Evolutionary conservation across 306 rosid genomes (phyloP), one percentile per base, ranked within the genome.

Genomic region (cucumber (Cucumis sativus)): DNA sequence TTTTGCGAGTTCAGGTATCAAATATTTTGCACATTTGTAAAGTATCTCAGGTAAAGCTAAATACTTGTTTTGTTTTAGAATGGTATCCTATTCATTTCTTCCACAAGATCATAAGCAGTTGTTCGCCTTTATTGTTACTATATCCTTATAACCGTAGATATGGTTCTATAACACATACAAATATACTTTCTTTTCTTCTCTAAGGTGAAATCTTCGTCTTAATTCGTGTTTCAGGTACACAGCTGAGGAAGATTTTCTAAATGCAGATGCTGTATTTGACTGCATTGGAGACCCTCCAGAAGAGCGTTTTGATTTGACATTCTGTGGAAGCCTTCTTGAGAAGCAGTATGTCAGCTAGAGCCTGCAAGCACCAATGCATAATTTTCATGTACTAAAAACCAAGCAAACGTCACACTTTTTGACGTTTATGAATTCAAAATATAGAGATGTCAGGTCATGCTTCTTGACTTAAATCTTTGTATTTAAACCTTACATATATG

Each of bases 221-320:
- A 52, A 45, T 72, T 62, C 10, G 18, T 66, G 60, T 74, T 25
- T 54, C 89, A 94, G 98, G 57, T 94, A 95, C 85, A 91, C 99
- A 66, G 91, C 92, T 76, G 85, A 89, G 76, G 99, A 95, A 84
- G 93, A 92, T 81, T 95, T 92, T 82, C 66, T 84, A 64, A 89
- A 89, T 77, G 99, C 98, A 11, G 97, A 92, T 86, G 97, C 92
- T 1, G 96, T 92, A 16, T 91, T 95, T 56, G 97, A 95, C 83
- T 91, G 70, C 92, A 92, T 95, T 77, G 99, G 97, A 77, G 97
- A 92, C 82, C 96, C 96, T 39, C 99, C 99, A 39, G 97, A 90
- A 89, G 97, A 87, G 88, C 87, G 85, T 74, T 95, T 95, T 75
- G 96, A 92, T 84, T 88, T 95, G 89, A 88, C 89, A 83, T 95